Evolutionary conservation across 805 yeast species (phyloP).

Genomic region (Kazachstania bromeliacearum): DNA sequence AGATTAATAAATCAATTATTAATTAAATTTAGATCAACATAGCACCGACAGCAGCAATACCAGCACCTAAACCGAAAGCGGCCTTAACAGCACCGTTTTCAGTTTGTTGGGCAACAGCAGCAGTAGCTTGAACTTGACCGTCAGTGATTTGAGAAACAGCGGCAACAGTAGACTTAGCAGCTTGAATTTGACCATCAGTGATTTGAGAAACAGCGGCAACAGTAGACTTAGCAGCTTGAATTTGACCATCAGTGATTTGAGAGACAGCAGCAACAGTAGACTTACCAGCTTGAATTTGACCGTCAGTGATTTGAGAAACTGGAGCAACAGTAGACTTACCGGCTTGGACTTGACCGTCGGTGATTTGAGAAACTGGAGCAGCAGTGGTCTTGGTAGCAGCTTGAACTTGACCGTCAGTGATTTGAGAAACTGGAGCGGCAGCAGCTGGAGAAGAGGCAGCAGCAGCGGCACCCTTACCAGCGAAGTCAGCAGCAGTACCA

Average conservation of each 20-base stretch:
- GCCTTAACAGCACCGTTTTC: too few species aligned
- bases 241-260: constrained; percentile 1
- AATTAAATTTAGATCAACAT: too few species aligned
- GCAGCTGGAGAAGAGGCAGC: constrained; percentile 30
- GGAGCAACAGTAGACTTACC: constrained; percentile 25
- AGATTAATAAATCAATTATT: too few species aligned
- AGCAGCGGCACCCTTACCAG: too few species aligned
- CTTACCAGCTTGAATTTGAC: constrained; percentile 14
- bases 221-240: constrained; percentile 4
- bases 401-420: constrained; percentile 42
- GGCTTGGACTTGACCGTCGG: constrained; percentile 5
- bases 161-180: too few species aligned
- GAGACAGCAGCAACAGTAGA: constrained; percentile 7
- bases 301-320: constrained; percentile 9
- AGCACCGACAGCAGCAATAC: too few species aligned
- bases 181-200: constrained; percentile 47
- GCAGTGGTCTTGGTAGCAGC: constrained; percentile 12
- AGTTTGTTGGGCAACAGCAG: constrained; percentile 6
- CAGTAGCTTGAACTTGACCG: constrained; percentile 11
- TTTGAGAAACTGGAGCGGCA: constrained; percentile 19
- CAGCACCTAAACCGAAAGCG: too few species aligned
- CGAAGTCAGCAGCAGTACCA: constrained; percentile 31
- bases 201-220: constrained; percentile 38
- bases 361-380: constrained; percentile 5
- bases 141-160: constrained; percentile 12